These are phyloP conservation scores for Carex sylvatica DNA, from an alignment of 202 grass and related monocot genomes.

Conservation along the genomic window DNA sequence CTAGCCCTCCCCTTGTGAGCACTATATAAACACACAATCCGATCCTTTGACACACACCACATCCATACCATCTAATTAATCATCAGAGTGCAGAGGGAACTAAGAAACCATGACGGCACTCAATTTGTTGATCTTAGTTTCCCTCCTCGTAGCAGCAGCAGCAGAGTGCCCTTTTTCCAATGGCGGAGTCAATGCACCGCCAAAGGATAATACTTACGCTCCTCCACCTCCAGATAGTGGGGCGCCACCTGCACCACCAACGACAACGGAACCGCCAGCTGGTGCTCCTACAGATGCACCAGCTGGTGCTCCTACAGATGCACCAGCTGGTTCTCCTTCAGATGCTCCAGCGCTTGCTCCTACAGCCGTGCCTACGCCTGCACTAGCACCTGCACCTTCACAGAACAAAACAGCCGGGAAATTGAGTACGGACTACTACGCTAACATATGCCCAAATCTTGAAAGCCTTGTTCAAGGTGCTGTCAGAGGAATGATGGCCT, in stretches of 20 bases:
- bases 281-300: too few species aligned
- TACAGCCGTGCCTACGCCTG: not conserved
- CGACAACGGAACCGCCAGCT: not conserved
- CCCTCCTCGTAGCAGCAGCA: not conserved
- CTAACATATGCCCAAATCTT: conserved; percentile 34
- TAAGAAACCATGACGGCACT: conserved; percentile 22
- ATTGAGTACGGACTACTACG: conserved; percentile 20
- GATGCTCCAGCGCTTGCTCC: not conserved
- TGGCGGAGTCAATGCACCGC: not conserved
- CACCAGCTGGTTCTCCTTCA: not conserved
- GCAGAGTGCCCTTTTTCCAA: not conserved
- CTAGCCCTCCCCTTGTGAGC: not conserved
- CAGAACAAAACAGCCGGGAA: not conserved
- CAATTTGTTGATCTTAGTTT: conserved; percentile 14
- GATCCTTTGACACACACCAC: not conserved
- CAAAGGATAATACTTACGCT: not conserved
- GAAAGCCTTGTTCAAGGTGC: conserved; percentile 33
- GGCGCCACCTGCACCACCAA: not conserved
- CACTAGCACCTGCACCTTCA: not conserved
- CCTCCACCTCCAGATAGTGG: not conserved
- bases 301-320: too few species aligned
- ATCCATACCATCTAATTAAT: not conserved
- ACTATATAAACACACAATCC: not conserved
- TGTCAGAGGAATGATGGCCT: not conserved
- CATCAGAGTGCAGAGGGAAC: not conserved